A percentile compares a stretch with the other conserved stretches of the same genome.
phyloP scores from a whole-genome alignment of 202 grass and related monocot species.

The Panicum virgatum region DNA sequence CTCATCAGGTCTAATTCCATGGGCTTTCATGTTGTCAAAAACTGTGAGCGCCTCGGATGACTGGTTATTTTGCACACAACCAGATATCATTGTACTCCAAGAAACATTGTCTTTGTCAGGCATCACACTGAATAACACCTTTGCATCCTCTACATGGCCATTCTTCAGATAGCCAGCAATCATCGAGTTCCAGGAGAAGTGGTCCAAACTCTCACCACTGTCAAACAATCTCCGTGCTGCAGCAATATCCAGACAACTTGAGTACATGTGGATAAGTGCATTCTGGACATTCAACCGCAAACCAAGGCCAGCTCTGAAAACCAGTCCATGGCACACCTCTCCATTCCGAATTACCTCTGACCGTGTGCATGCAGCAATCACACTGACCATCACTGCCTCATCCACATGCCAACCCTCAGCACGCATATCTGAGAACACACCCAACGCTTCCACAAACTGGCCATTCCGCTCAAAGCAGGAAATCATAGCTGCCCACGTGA shows the following conservation, averaged over 20 bases:
- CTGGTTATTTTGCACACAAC: conserved; percentile 71
- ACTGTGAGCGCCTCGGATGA: conserved; percentile 62
- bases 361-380: conserved; percentile 56
- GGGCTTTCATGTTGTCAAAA: conserved; percentile 62
- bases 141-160: conserved; percentile 57
- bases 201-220: conserved; percentile 52
- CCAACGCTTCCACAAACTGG: conserved; percentile 56
- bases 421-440: conserved; percentile 56
- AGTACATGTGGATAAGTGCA: conserved; percentile 86
- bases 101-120: conserved; percentile 69
- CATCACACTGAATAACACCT: conserved; percentile 60
- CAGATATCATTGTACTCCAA: conserved; percentile 80
- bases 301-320: conserved; percentile 55
- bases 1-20: conserved; percentile 64
- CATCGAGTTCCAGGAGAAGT: conserved; percentile 89
- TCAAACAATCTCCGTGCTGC: conserved; percentile 67
- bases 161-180: conserved; percentile 73
- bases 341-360: conserved; percentile 50
- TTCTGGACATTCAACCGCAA: conserved; percentile 71
- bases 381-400: conserved; percentile 71
- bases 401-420: conserved; percentile 50
- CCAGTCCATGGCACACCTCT: conserved; percentile 61
- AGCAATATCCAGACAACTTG: conserved; percentile 54
- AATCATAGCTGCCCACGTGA: conserved; percentile 81
- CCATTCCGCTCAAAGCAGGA: conserved; percentile 73